Evolutionary conservation across 257 asterid genomes (phyloP).

Genomic region (Capsicum baccatum): DNA sequence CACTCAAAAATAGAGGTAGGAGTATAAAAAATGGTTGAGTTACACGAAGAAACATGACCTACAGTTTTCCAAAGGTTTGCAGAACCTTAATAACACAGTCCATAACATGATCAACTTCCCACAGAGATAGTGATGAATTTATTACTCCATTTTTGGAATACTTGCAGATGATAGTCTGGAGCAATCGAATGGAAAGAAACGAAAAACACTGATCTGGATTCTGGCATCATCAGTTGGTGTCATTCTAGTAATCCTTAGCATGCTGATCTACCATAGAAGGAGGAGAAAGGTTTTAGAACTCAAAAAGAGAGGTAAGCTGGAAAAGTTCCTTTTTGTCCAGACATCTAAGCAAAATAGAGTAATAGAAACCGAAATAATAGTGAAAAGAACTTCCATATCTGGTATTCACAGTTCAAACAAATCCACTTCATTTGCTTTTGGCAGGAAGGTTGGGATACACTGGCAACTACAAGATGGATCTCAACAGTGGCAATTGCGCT

Average conservation of each 20-base stretch:
- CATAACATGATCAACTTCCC: neutral
- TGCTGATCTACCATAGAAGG: constrained; percentile 12
- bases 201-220: neutral
- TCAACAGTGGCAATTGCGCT: neutral
- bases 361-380: neutral
- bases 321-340: neutral
- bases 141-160: neutral
- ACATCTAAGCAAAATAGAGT: neutral
- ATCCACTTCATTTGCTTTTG: neutral
- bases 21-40: neutral
- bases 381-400: neutral
- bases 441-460: neutral
- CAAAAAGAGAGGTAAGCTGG: neutral
- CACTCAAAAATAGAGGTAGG: too few relatives aligned
- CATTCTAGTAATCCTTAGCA: neutral
- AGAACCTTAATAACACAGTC: neutral
- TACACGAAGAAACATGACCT: neutral
- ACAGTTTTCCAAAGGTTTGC: neutral
- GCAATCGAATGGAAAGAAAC: neutral
- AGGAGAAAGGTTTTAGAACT: neutral
- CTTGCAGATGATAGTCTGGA: constrained; percentile 21
- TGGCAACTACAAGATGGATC: neutral
- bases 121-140: neutral
- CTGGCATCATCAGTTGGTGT: neutral
- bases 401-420: neutral